Percentiles rank a stretch among this genome's conserved stretches.
phyloP scores from a whole-genome alignment of 2,329 filamentous ascomycete species.

The Bipolaris bicolor region DNA sequence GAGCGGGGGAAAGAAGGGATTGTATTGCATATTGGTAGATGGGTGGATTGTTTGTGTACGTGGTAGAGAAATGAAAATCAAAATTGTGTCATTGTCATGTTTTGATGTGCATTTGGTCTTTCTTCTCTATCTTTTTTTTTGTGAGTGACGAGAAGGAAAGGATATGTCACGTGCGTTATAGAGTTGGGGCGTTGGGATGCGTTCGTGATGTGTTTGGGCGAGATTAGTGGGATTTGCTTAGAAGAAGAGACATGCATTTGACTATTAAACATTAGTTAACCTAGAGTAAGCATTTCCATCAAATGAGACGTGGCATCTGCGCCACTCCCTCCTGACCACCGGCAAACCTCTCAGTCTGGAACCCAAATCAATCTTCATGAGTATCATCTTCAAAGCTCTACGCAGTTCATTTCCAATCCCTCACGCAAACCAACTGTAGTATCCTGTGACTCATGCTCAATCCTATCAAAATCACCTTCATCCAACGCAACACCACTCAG shows the following conservation, averaged over 20 bases:
- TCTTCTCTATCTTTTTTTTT: no score
- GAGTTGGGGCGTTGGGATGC: neutral
- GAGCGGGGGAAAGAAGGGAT: no score
- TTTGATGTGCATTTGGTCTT: neutral
- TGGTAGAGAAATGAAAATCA: neutral
- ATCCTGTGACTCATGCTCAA: neutral
- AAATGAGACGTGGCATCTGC: no score
- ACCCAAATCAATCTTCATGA: no score
- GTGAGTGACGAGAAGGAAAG: neutral
- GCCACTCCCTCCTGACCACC: no score
- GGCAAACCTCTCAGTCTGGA: no score
- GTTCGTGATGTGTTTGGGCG: neutral
- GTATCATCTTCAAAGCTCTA: no score
- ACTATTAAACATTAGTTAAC: neutral
- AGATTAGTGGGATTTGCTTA: neutral
- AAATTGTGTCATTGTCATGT: neutral
- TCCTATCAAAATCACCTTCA: constrained; percentile 36
- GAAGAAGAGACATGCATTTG: neutral
- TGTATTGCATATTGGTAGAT: no score
- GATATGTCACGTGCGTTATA: neutral
- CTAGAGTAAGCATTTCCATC: neutral
- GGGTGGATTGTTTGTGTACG: neutral
- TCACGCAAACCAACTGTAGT: no score
- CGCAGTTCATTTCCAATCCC: no score
- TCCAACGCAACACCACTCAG: constrained; percentile 48